These are phyloP conservation scores for Candida sakaeoensis DNA, from an alignment of 805 yeast species.

Conservation along the genomic window DNA sequence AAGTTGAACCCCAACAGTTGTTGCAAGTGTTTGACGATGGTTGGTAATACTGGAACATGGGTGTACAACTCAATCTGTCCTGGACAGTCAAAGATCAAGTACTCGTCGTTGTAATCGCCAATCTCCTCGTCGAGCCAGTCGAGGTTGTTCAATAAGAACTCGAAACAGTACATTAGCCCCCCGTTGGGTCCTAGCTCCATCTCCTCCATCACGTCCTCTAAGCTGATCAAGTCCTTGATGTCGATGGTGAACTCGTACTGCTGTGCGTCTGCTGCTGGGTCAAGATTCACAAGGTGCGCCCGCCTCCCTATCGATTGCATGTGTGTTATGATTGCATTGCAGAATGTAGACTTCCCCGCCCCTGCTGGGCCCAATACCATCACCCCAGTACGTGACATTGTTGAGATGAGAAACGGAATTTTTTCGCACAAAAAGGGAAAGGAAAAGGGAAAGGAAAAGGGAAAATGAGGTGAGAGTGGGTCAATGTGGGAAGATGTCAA, in stretches of 20 bases:
- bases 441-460: no score
- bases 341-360: constrained; percentile 90
- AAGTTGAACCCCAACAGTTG: constrained; percentile 76
- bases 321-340: constrained; percentile 80
- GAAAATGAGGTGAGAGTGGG: no score
- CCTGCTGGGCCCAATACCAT: constrained; percentile 97
- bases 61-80: constrained; percentile 95
- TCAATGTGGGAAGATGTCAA: no score
- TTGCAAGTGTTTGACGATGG: constrained; percentile 80
- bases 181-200: constrained; percentile 93
- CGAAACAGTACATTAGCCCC: constrained; percentile 89
- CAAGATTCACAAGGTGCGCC: constrained; percentile 91
- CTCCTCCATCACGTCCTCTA: constrained; percentile 95
- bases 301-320: constrained; percentile 89
- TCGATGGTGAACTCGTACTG: constrained; percentile 91
- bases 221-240: constrained; percentile 82
- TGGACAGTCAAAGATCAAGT: constrained; percentile 91
- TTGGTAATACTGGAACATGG: constrained; percentile 90
- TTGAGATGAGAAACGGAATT: background rate
- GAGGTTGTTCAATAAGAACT: constrained; percentile 78
- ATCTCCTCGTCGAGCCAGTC: constrained; percentile 98
- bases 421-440: no score
- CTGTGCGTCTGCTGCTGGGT: constrained; percentile 95
- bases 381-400: constrained; percentile 93
- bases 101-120: constrained; percentile 94